Evolutionary conservation across 2,329 filamentous ascomycete genomes (phyloP).

Genomic region (Alternaria postmessia): DNA sequence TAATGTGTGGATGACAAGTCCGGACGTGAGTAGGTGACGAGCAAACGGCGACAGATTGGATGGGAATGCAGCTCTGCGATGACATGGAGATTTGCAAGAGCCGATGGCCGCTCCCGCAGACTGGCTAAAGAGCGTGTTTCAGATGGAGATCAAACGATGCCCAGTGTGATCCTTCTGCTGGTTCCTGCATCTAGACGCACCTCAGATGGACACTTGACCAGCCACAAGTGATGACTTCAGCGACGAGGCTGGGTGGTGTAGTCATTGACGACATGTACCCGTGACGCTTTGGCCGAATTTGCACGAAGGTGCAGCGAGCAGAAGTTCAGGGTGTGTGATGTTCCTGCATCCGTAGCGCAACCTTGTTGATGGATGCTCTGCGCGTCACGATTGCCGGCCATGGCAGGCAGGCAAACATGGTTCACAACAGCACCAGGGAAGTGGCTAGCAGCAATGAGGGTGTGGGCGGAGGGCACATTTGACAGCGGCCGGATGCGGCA

Average conservation of each 20-base stretch:
- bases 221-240: slow-evolving; percentile 34
- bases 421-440: slow-evolving; percentile 1
- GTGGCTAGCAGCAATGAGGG: background rate
- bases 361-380: slow-evolving; percentile 1
- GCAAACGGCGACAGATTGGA: slow-evolving; percentile 18
- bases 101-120: slow-evolving; percentile 29
- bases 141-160: slow-evolving; percentile 50
- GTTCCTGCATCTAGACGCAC: slow-evolving; percentile 49
- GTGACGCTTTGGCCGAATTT: slow-evolving; percentile 23
- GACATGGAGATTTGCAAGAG: slow-evolving; percentile 17
- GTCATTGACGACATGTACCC: slow-evolving; percentile 21
- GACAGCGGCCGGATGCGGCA: slow-evolving; percentile 14
- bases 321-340: slow-evolving; percentile 17
- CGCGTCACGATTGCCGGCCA: slow-evolving; percentile 5
- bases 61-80: slow-evolving; percentile 8
- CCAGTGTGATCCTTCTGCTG: slow-evolving; percentile 44
- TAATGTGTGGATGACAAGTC: slow-evolving; percentile 18
- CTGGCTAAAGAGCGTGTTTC: slow-evolving; percentile 41
- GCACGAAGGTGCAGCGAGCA: slow-evolving; percentile 15
- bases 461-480: background rate
- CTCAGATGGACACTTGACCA: slow-evolving; percentile 31
- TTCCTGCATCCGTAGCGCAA: slow-evolving; percentile 18
- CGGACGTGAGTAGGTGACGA: slow-evolving; percentile 4
- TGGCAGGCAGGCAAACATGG: background rate
- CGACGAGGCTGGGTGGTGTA: slow-evolving; percentile 25